A percentile compares a stretch with the other conserved stretches of the same genome.
These are phyloP conservation scores for Pterula multifida DNA, from an alignment of 1,284 basidiomycete genomes.

Conservation along the genomic window DNA sequence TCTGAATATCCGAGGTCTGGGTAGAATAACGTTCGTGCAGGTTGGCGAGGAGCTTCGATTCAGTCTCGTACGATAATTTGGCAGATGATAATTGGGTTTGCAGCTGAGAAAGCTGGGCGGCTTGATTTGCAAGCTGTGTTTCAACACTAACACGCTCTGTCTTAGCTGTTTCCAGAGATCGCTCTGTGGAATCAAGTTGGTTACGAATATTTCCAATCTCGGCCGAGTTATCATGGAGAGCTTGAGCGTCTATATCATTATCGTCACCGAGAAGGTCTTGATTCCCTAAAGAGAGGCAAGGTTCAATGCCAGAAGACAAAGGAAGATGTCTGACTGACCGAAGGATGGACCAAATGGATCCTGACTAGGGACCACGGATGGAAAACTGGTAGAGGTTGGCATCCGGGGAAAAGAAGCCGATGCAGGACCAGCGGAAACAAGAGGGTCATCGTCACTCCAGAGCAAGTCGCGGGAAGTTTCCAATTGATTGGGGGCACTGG, in stretches of 20 bases:
- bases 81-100: slow-evolving; percentile 68
- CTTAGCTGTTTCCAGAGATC: slow-evolving; percentile 50
- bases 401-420: slow-evolving; percentile 6
- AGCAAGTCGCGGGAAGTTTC: slow-evolving; percentile 29
- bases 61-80: slow-evolving; percentile 77
- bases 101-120: slow-evolving; percentile 57
- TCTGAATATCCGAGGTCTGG: slow-evolving; percentile 73
- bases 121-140: slow-evolving; percentile 46
- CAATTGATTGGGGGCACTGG: slow-evolving; percentile 2
- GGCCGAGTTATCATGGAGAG: slow-evolving; percentile 57
- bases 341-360: slow-evolving; percentile 31
- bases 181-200: slow-evolving; percentile 72
- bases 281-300: slow-evolving; percentile 16
- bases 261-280: slow-evolving; percentile 63
- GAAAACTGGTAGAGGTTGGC: slow-evolving; percentile 11
- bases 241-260: slow-evolving; percentile 40
- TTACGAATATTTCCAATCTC: slow-evolving; percentile 83
- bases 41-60: slow-evolving; percentile 63
- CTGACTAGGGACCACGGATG: slow-evolving; percentile 12
- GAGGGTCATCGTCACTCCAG: slow-evolving; percentile 16
- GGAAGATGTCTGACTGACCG: slow-evolving; percentile 17
- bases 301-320: slow-evolving; percentile 8
- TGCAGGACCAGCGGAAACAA: slow-evolving; percentile 16
- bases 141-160: slow-evolving; percentile 48
- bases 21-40: slow-evolving; percentile 61